A percentile compares a stretch with the other conserved stretches of the same genome.
Conservation (phyloP, 2,329 filamentous ascomycete species). For the Hypoxylon sp. region DNA sequence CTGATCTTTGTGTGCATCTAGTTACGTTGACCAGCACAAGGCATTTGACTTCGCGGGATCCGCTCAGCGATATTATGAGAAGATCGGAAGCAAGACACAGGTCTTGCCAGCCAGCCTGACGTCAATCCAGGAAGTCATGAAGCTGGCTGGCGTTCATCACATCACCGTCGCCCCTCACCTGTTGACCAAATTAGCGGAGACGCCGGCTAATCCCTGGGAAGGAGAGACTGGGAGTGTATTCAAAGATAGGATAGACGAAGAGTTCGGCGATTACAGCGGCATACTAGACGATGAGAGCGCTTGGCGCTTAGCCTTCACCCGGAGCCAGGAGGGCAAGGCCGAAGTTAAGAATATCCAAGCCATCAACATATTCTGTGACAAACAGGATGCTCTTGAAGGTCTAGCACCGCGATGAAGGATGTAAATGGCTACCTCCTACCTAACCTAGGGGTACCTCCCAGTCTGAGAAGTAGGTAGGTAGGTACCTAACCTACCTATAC, state of each 20-base stretch:
- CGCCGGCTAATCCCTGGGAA: constrained; percentile 53
- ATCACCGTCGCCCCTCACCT: constrained; percentile 71
- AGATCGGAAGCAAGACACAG: constrained; percentile 60
- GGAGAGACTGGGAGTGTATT: constrained; percentile 53
- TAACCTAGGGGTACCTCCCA: no score
- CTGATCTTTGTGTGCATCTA: constrained; percentile 45
- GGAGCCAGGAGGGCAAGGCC: constrained; percentile 62
- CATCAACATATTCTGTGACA: constrained; percentile 71
- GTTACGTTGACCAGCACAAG: constrained; percentile 65
- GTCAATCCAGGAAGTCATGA: constrained; percentile 70
- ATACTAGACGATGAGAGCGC: constrained; percentile 60
- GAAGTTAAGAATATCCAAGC: constrained; percentile 69
- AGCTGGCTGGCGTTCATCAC: constrained; percentile 70
- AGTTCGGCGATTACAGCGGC: constrained; percentile 34
- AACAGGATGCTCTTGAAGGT: constrained; percentile 67
- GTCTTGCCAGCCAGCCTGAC: constrained; percentile 72
- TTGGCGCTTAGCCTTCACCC: constrained; percentile 67
- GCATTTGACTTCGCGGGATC: constrained; percentile 66
- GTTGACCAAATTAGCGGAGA: constrained; percentile 62
- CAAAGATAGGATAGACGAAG: constrained; percentile 35
- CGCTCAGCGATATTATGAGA: constrained; percentile 68
- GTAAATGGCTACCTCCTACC: not conserved
- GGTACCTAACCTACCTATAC: no score
- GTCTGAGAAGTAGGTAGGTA: no score
- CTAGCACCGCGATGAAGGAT: constrained; percentile 40